Evolutionary conservation across 139 green algal species (phyloP).

Genomic region (Gonium pectorale): DNA sequence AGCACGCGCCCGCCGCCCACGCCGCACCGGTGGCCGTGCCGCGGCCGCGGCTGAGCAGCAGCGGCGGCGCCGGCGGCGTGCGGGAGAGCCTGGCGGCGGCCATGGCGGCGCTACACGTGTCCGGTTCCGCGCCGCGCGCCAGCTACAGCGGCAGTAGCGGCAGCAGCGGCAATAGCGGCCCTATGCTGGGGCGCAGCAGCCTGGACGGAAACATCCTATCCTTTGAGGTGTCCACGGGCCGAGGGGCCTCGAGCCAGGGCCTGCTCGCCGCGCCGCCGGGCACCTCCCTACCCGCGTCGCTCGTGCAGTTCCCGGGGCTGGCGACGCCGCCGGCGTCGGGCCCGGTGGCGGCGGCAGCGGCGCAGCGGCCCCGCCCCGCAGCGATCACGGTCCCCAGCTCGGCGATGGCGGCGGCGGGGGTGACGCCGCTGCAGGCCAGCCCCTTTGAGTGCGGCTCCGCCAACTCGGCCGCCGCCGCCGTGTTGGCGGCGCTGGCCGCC

Average conservation of each 20-base stretch:
- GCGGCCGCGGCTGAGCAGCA: not conserved
- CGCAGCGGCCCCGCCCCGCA: not conserved
- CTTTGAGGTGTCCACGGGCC: slow-evolving; percentile 5
- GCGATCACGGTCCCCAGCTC: slow-evolving; percentile 7
- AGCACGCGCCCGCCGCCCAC: no score
- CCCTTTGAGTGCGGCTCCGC: no score
- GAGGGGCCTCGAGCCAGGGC: no score
- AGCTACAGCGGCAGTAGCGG: slow-evolving; percentile 38
- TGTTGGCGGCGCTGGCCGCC: no score
- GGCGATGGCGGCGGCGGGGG: not conserved
- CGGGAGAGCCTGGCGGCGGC: no score
- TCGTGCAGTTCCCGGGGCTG: no score
- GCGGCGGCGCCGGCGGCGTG: not conserved
- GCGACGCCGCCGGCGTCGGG: not conserved
- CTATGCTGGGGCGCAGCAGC: slow-evolving; percentile 7
- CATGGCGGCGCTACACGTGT: no score
- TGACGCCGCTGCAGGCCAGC: no score
- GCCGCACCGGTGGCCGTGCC: not conserved
- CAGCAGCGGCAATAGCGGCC: not conserved
- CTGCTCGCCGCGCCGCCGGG: no score
- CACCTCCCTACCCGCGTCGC: no score
- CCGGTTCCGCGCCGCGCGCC: not conserved
- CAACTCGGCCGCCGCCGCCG: no score
- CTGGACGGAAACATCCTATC: slow-evolving; percentile 34
- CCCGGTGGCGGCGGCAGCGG: not conserved